Percentiles rank a stretch among this genome's conserved stretches.
Conservation (phyloP, 129 eudicot genomes). For the Dittrichia graveolens region DNA sequence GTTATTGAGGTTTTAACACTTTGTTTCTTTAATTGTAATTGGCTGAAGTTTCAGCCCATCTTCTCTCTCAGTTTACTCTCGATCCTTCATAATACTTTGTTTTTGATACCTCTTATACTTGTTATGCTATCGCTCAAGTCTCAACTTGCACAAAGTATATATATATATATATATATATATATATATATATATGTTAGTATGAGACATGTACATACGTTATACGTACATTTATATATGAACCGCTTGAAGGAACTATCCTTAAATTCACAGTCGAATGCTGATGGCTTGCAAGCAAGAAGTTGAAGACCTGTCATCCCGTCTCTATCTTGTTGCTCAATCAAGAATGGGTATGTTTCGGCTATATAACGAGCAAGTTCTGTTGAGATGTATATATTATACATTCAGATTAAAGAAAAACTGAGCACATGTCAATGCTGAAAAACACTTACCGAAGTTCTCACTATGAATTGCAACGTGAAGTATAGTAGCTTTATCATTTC, state of each 20-base stretch:
- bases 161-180: no score
- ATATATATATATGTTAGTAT: no score
- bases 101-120: no score
- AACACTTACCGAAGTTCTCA: conserved; percentile 26
- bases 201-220: no score
- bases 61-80: no score
- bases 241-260: not conserved
- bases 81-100: no score
- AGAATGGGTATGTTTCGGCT: conserved; percentile 2
- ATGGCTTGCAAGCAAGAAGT: conserved; percentile 36
- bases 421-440: not conserved
- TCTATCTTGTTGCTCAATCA: conserved; percentile 6
- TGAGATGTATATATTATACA: not conserved
- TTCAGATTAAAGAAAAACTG: no score
- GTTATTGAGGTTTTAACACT: no score
- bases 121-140: no score
- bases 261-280: conserved; percentile 21
- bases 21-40: no score
- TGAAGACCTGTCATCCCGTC: conserved; percentile 36
- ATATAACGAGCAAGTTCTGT: conserved; percentile 33
- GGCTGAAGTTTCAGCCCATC: no score
- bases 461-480: conserved; percentile 26
- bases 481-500: conserved; percentile 13
- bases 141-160: no score
- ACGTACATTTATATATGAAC: conserved; percentile 9